phyloP scores from a whole-genome alignment of 139 green algal species.

The Chlamydomonas eustigma region DNA sequence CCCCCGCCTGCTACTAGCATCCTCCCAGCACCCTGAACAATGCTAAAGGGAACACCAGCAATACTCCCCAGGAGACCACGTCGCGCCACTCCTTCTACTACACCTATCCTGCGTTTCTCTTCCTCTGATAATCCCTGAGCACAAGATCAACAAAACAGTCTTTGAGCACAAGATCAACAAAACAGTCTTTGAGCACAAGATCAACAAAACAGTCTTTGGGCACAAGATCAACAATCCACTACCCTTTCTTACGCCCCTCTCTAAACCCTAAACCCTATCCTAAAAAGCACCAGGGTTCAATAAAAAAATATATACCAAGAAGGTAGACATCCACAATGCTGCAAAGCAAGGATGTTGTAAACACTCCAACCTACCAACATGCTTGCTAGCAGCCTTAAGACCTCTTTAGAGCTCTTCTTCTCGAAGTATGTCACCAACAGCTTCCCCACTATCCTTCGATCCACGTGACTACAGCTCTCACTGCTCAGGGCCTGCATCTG shows the following conservation, averaged over 20 bases:
- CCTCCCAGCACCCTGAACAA: slow-evolving; percentile 30
- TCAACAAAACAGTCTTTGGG: too few species aligned
- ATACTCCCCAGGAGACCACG: slow-evolving; percentile 36
- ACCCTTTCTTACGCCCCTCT: background rate
- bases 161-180: too few species aligned
- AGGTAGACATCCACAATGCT: background rate
- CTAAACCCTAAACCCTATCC: background rate
- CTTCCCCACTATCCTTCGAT: slow-evolving; percentile 59
- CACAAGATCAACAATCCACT: too few species aligned
- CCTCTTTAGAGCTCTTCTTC: slow-evolving; percentile 35
- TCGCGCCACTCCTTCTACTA: slow-evolving; percentile 1
- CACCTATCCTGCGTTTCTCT: slow-evolving; percentile 32
- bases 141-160: too few species aligned
- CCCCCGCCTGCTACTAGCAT: slow-evolving; percentile 11
- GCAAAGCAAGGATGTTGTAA: background rate
- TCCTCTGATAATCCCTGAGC: slow-evolving; percentile 49
- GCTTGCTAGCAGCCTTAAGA: slow-evolving; percentile 35
- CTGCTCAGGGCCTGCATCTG: slow-evolving; percentile 31
- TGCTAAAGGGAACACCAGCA: slow-evolving; percentile 23
- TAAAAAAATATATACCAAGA: background rate
- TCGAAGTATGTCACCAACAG: slow-evolving; percentile 69
- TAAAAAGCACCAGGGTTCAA: background rate
- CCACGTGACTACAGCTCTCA: slow-evolving; percentile 40
- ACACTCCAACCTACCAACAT: slow-evolving; percentile 23
- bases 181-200: too few species aligned